These are phyloP conservation scores for Solanum chiquidenum DNA, from an alignment of 257 asterid genomes.

Conservation along the genomic window DNA sequence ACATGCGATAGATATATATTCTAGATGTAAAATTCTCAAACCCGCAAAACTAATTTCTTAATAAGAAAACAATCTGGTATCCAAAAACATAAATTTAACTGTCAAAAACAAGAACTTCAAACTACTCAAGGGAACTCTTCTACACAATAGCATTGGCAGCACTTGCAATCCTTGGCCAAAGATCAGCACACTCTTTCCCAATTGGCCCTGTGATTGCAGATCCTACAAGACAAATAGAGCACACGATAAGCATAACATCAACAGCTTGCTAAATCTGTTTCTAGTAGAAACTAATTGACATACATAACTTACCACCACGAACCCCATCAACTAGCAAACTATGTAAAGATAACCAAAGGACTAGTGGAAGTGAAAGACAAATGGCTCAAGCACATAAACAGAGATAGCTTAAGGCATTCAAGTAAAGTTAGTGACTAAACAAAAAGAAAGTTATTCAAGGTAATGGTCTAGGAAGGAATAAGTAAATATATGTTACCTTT, in stretches of 20 bases:
- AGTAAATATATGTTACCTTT: constrained; percentile 22
- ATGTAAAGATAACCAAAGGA: not conserved
- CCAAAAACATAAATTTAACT: not conserved
- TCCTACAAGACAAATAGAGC: constrained; percentile 5
- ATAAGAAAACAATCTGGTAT: not conserved
- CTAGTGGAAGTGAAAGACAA: not conserved
- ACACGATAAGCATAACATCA: not conserved
- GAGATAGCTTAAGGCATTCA: not conserved
- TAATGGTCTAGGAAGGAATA: not conserved
- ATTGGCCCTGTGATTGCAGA: constrained; percentile 50
- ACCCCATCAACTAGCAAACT: no score
- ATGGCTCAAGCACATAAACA: not conserved
- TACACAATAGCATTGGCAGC: constrained; percentile 51
- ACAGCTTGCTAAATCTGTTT: not conserved
- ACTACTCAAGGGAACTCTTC: not conserved
- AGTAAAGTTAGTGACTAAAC: not conserved
- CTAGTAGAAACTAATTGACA: not conserved
- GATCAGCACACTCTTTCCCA: constrained; percentile 52
- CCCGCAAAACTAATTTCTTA: not conserved
- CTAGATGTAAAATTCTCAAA: constrained; percentile 1
- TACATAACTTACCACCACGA: not conserved
- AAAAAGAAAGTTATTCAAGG: not conserved
- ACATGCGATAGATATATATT: not conserved
- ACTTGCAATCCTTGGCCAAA: constrained; percentile 57
- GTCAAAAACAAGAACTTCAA: not conserved